Evolutionary conservation across 2,329 filamentous ascomycete species (phyloP), one percentile per base, ranked within the genome.

Genomic region (Penicillium fuscoglaucum): DNA sequence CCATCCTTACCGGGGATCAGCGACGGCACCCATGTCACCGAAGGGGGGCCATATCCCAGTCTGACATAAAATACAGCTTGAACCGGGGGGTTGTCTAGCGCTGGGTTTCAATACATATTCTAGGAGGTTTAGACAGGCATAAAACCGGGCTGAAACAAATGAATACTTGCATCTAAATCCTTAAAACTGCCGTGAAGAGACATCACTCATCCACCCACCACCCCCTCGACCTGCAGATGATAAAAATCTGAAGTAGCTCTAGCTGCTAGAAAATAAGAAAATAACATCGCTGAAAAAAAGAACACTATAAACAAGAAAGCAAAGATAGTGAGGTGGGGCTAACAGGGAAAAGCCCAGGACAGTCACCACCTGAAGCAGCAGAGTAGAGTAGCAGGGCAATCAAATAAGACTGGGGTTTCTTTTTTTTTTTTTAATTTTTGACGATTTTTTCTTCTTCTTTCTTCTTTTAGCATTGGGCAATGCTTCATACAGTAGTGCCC

Each of bases 401-500:
- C 47, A 62, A 61, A 48, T 15, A 64, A 58, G 62, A 55, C 51
- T 49, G 41, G 43, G 55, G 47, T 60, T 61, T 51, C 37, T 53
- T 60, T 63, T 60, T 67, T 48, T 58, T 57, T 55, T 57, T 53
- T 1, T 19, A 1, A 2, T 10, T 56, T 33, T 53, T 57, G 35
- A 17, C 26, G 7, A 1, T 45, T 57, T 51, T 58, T 60, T 46
- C 28, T 58, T 55, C 63, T 37, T 60, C 39, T 28, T 57, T 55
- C 62, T 35, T 60, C 39, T 64, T 58, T 58, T 65, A 56, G 24
- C 37, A 39, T 49, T 48, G 45, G 28, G 8, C 10, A 35, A 35
- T 40, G 48, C 41, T 35, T 53, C 58, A 63, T 13, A 58, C 63
- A 59, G 54, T 68, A 37, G 72, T 74, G 12, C 69, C 70, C 15